Evolutionary conservation across 495 filamentous ascomycete species (phyloP), one percentile per base, ranked within the genome.

Genomic region (Podospora comata): DNA sequence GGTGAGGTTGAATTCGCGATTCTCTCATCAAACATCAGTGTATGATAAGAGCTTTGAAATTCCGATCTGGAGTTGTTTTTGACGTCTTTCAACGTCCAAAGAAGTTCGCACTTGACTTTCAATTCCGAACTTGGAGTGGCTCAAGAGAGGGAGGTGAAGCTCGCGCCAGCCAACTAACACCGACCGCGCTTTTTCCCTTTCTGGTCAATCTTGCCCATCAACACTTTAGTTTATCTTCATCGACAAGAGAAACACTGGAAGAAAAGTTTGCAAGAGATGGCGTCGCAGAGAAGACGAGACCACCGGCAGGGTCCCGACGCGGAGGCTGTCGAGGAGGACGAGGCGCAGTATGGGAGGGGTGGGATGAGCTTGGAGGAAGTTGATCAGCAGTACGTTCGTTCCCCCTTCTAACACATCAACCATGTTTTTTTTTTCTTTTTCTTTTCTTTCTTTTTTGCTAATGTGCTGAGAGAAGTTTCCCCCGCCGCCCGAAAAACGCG

Each of bases 401-500:
- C 27, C 26, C 15, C 27, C 19, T 56, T 63, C 6, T 30, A 58
- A 58, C 23, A 26, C 4, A 58, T 58, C 23, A 11, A 32, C 13
- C 4, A 18, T 20, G 19, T 56, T 56, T 56, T 56, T 16, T 20
- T 23, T 23, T 23, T n/a, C n/a, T 23, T 23, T 23, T 23, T 23
- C 1, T 23, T 23, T 23, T 23, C n/a, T n/a, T n/a, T n/a, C n/a
- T n/a, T n/a, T n/a, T n/a, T 23, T 23, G 23, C 20, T n/a, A 57
- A 18, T 5, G 18, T 5, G 20, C 11, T 15, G 1, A 39, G 6
- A 18, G 58, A 67, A 93, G 90, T 73, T 97, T 92, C 76, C 93
- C 93, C 34, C 89, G 94, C 74, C 87, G 93, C 9, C 95, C 95
- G 2, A 85, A 80, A 62, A 99, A 98, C 76, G 86, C 88, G 70